phyloP scores from a whole-genome alignment of 768 basidiomycete genomes.

The Rhizopogon vesiculosus region DNA sequence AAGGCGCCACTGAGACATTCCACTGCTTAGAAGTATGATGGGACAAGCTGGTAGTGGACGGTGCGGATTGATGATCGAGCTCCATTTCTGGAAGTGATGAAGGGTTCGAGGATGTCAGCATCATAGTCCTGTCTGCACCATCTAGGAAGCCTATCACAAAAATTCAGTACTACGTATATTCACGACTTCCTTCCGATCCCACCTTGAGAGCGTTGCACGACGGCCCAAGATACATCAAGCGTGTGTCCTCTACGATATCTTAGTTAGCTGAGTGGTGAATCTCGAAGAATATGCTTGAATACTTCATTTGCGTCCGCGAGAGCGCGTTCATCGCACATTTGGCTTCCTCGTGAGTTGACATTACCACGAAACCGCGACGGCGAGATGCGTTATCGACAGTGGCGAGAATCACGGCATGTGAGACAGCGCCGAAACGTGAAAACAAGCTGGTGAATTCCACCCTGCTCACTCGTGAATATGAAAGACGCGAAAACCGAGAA shows the following conservation, averaged over 20 bases:
- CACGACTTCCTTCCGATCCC: neutral
- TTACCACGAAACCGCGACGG: constrained; percentile 79
- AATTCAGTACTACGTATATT: constrained; percentile 3
- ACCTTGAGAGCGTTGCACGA: constrained; percentile 85
- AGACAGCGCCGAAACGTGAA: constrained; percentile 59
- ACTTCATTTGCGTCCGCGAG: constrained; percentile 71
- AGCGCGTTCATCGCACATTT: constrained; percentile 60
- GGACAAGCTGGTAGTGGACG: constrained; percentile 22
- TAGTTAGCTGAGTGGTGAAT: constrained; percentile 1
- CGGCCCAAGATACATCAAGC: constrained; percentile 83
- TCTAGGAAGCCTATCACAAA: constrained; percentile 62
- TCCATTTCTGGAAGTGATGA: constrained; percentile 25
- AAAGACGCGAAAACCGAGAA: neutral
- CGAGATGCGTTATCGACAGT: constrained; percentile 83
- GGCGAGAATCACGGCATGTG: constrained; percentile 77
- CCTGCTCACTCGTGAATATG: constrained; percentile 14
- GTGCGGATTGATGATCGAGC: constrained; percentile 19
- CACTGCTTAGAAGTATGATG: constrained; percentile 28
- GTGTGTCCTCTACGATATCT: constrained; percentile 52
- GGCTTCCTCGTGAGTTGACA: constrained; percentile 71
- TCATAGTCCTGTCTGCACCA: constrained; percentile 71
- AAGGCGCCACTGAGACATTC: constrained; percentile 33
- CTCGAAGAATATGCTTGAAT: constrained; percentile 11
- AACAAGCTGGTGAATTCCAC: constrained; percentile 62
- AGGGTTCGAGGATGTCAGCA: constrained; percentile 45